These are phyloP conservation scores for Cynanchum wilfordii DNA, from an alignment of 257 asterid genomes.

Conservation along the genomic window DNA sequence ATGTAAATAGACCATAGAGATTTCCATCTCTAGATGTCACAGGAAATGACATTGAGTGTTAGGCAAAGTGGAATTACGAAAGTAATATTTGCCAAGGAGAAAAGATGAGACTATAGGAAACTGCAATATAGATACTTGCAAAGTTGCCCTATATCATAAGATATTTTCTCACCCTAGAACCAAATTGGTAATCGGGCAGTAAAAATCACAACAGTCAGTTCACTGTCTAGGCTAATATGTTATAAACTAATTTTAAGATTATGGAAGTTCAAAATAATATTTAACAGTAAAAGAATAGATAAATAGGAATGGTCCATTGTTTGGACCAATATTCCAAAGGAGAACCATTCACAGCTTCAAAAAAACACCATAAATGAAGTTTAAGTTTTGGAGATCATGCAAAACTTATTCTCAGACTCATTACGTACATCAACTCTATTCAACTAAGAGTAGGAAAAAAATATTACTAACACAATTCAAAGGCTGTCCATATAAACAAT, in stretches of 20 bases:
- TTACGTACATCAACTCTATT: conserved; percentile 1
- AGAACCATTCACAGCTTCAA: conserved; percentile 2
- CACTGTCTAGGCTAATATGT: neutral
- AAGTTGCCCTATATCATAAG: neutral
- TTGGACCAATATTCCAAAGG: neutral
- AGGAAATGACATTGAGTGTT: neutral
- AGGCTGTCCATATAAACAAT: neutral
- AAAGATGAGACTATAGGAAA: neutral
- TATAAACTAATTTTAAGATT: neutral
- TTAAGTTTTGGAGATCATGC: neutral
- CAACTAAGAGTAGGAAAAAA: neutral
- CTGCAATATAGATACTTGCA: neutral
- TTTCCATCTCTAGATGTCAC: neutral
- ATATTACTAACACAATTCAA: neutral
- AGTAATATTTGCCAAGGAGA: neutral
- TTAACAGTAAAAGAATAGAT: neutral
- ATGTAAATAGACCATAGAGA: neutral
- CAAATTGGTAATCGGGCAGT: no score
- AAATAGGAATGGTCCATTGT: neutral
- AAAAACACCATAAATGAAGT: neutral
- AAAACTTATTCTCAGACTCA: neutral
- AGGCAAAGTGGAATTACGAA: neutral
- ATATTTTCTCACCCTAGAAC: neutral
- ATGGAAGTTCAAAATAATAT: neutral
- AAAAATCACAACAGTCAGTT: neutral